These are phyloP conservation scores for Tulasnella sp. DNA, from an alignment of 768 basidiomycete genomes.

Conservation along the genomic window DNA sequence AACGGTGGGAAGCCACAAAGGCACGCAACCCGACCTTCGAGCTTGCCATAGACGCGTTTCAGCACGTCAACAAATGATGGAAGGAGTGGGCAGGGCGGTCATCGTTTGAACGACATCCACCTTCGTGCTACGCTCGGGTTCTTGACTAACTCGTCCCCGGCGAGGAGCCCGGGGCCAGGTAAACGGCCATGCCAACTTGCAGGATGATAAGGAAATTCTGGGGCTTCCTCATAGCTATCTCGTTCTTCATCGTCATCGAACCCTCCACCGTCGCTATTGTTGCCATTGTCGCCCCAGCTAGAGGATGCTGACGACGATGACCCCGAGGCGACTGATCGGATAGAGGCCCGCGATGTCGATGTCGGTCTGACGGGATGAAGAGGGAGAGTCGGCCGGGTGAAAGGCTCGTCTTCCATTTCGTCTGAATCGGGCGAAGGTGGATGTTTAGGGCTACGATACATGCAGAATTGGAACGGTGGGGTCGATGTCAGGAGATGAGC, in stretches of 20 bases:
- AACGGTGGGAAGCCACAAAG: too few species aligned
- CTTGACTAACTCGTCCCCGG: constrained; percentile 11
- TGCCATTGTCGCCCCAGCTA: not conserved
- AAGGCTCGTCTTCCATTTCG: not conserved
- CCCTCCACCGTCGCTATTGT: not conserved
- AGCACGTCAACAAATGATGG: too few species aligned
- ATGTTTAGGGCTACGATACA: not conserved
- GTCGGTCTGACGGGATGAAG: constrained; percentile 8
- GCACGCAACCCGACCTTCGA: too few species aligned
- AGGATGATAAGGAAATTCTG: constrained; percentile 14
- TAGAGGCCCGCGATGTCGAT: not conserved
- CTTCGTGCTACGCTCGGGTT: constrained; percentile 10
- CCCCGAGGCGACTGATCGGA: constrained; percentile 1
- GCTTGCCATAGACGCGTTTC: too few species aligned
- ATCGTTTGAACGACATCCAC: constrained; percentile 14
- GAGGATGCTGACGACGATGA: not conserved
- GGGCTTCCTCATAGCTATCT: constrained; percentile 10
- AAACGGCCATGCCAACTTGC: constrained; percentile 6
- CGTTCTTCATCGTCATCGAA: constrained; percentile 8
- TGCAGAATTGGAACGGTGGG: constrained; percentile 15
- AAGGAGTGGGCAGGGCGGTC: too few species aligned
- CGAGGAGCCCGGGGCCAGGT: constrained; percentile 8
- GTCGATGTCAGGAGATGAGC: constrained; percentile 12
- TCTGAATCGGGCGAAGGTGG: not conserved
- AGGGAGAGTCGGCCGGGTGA: constrained; percentile 6